Conservation (phyloP, 179 eudicot genomes). For the Gypsophila paniculata region DNA sequence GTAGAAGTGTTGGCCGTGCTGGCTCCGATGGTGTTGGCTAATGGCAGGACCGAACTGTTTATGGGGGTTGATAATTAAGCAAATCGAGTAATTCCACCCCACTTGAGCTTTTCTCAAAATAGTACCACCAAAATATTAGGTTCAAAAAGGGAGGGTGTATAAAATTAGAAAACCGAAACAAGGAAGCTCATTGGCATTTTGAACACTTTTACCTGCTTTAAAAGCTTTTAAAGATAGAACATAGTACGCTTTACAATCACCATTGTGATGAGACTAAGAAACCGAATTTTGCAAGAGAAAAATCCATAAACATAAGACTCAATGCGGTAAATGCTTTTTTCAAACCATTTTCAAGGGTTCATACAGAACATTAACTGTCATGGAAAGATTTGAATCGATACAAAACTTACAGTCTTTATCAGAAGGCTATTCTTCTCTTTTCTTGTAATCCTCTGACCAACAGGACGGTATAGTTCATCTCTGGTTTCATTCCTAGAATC, state of each 20-base stretch:
- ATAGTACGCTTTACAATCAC: not conserved
- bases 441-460: conserved; percentile 49
- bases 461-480: conserved; percentile 8
- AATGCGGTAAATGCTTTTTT: not conserved
- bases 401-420: conserved; percentile 37
- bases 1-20: no score
- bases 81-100: no score
- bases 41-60: no score
- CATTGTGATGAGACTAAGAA: not conserved
- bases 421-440: conserved; percentile 58
- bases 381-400: not conserved
- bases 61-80: no score
- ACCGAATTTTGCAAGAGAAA: not conserved
- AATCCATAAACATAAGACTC: not conserved
- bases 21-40: no score
- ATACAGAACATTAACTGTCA: not conserved
- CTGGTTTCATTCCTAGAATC: conserved; percentile 13
- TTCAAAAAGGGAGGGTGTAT: no score
- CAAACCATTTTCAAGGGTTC: not conserved
- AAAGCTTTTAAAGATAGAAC: not conserved
- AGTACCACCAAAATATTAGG: no score
- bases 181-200: not conserved
- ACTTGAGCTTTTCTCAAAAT: no score
- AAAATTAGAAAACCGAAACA: not conserved
- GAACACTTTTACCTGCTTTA: not conserved